Conservation (phyloP, 768 basidiomycete species). For the Serendipita sp. region DNA sequence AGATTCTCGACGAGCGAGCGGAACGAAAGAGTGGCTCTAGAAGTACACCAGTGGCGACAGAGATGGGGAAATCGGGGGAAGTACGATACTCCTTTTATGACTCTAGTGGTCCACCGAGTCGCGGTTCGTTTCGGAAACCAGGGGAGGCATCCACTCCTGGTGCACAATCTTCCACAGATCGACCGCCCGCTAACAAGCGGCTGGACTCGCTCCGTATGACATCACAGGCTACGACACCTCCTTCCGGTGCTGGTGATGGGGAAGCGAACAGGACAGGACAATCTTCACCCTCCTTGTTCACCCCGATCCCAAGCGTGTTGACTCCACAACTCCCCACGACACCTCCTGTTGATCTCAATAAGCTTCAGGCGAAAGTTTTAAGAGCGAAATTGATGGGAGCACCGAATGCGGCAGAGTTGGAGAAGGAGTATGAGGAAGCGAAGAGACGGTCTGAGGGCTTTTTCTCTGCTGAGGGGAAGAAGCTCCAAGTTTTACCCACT, state of each 20-base stretch:
- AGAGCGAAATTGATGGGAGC: slow-evolving; percentile 76
- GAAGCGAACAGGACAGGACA: slow-evolving; percentile 21
- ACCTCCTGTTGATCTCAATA: slow-evolving; percentile 49
- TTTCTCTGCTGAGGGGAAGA: slow-evolving; percentile 25
- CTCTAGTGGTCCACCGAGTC: slow-evolving; percentile 48
- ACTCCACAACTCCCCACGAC: slow-evolving; percentile 39
- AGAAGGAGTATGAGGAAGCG: slow-evolving; percentile 74
- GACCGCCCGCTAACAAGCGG: slow-evolving; percentile 30
- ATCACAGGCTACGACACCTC: slow-evolving; percentile 24
- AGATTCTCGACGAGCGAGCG: slow-evolving; percentile 70
- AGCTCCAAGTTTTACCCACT: slow-evolving; percentile 73
- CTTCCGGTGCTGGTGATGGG: slow-evolving; percentile 27
- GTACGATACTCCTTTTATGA: slow-evolving; percentile 9
- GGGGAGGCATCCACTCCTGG: slow-evolving; percentile 53
- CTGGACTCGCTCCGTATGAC: slow-evolving; percentile 47
- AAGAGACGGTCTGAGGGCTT: slow-evolving; percentile 25
- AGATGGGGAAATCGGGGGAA: slow-evolving; percentile 25
- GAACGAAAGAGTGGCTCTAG: slow-evolving; percentile 30
- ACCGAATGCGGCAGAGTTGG: slow-evolving; percentile 60
- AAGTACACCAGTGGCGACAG: slow-evolving; percentile 21
- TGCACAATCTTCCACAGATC: slow-evolving; percentile 19
- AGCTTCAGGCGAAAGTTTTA: slow-evolving; percentile 81
- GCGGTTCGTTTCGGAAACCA: slow-evolving; percentile 77
- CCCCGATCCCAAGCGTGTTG: slow-evolving; percentile 84
- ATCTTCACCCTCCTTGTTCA: slow-evolving; percentile 28